These are phyloP conservation scores for Nemania serpens DNA, from an alignment of 2,329 filamentous ascomycete genomes.

Conservation along the genomic window DNA sequence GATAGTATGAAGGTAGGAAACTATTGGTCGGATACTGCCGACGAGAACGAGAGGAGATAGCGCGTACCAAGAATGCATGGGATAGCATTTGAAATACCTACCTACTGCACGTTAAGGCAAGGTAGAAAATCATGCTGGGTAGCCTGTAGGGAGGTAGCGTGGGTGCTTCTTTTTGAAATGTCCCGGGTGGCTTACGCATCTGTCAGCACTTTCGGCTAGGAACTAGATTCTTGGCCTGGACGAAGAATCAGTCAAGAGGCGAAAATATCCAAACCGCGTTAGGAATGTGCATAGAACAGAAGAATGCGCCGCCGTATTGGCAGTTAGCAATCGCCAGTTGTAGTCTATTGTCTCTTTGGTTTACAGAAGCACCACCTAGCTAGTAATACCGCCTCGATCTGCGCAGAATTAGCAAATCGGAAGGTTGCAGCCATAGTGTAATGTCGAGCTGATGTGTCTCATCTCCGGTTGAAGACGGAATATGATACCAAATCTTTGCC, in stretches of 20 bases:
- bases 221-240: constrained; percentile 15
- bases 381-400: not conserved
- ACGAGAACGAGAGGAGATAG: not conserved
- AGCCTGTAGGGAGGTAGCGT: not conserved
- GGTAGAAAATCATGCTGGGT: not conserved
- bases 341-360: not conserved
- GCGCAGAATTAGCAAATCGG: not conserved
- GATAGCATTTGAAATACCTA: not conserved
- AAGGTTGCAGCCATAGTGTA: constrained; percentile 4
- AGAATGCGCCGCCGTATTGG: not conserved
- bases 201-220: constrained; percentile 5
- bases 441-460: not conserved
- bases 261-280: constrained; percentile 13
- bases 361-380: not conserved
- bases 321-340: not conserved
- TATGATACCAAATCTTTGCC: too few species aligned
- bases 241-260: not conserved
- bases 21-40: constrained; percentile 19
- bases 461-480: not conserved
- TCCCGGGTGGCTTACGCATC: not conserved
- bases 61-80: not conserved
- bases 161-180: not conserved
- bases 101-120: not conserved
- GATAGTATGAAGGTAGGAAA: not conserved
- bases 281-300: constrained; percentile 15